Evolutionary conservation across 768 basidiomycete genomes (phyloP).

Genomic region (Cystobasidium tubakii): DNA sequence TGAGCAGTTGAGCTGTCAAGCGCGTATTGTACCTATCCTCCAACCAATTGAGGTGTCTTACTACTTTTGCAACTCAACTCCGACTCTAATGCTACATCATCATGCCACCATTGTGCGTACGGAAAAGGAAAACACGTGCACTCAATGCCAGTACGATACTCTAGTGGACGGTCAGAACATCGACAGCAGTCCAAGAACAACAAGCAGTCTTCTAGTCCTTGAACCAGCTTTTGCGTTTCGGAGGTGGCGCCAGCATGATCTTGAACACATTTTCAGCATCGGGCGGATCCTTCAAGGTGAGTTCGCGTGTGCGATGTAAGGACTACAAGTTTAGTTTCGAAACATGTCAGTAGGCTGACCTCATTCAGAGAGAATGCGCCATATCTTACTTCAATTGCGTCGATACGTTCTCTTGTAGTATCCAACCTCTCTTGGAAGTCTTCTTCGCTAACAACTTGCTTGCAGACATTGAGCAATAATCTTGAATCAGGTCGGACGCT

Average conservation of each 20-base stretch:
- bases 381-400: slow-evolving; percentile 19
- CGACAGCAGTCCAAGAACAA: no score
- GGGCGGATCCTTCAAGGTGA: slow-evolving; percentile 25
- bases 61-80: no score
- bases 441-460: slow-evolving; percentile 64
- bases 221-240: slow-evolving; percentile 9
- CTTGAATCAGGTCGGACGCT: slow-evolving; percentile 74
- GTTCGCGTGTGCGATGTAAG: slow-evolving; percentile 59
- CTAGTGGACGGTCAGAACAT: no score
- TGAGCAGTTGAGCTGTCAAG: no score
- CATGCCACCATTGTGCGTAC: no score
- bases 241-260: slow-evolving; percentile 20
- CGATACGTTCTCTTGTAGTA: not conserved
- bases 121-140: not conserved
- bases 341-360: slow-evolving; percentile 68
- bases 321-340: slow-evolving; percentile 71
- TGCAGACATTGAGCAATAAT: slow-evolving; percentile 66
- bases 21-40: no score
- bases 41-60: no score
- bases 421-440: slow-evolving; percentile 63
- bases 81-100: no score
- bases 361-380: slow-evolving; percentile 51
- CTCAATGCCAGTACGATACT: no score
- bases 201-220: slow-evolving; percentile 7
- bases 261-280: slow-evolving; percentile 36